These are phyloP conservation scores for Trametes cinnabarina DNA, from an alignment of 768 basidiomycete genomes.

Conservation along the genomic window DNA sequence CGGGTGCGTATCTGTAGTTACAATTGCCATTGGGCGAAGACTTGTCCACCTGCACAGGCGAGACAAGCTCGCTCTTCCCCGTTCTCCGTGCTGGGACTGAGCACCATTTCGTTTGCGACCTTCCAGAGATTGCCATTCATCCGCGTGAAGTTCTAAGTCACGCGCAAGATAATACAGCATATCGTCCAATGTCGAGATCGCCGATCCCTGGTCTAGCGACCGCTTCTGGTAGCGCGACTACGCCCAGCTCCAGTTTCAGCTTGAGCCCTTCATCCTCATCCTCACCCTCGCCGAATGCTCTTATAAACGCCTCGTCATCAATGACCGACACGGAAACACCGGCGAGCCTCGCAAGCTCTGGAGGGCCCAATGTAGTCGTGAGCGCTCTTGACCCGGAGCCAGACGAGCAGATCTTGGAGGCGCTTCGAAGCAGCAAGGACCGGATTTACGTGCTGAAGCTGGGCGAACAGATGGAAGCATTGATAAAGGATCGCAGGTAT, in stretches of 20 bases:
- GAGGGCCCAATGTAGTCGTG: constrained; percentile 7
- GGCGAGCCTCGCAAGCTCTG: constrained; percentile 1
- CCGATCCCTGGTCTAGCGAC: constrained; percentile 14
- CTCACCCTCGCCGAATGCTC: constrained; percentile 21
- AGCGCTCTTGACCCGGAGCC: constrained; percentile 42
- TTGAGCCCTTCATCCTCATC: constrained; percentile 13
- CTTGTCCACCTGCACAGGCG: not conserved
- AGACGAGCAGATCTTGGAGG: constrained; percentile 81
- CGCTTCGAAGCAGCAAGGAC: constrained; percentile 85
- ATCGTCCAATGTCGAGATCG: not conserved
- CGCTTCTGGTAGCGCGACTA: constrained; percentile 18
- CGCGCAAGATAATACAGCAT: not conserved
- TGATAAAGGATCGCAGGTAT: constrained; percentile 74
- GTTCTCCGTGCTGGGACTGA: constrained; percentile 22
- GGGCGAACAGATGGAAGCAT: constrained; percentile 80
- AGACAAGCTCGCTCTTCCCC: constrained; percentile 10
- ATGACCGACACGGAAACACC: constrained; percentile 10
- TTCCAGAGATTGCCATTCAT: constrained; percentile 9
- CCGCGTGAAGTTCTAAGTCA: not conserved
- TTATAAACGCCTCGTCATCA: constrained; percentile 11
- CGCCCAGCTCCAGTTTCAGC: constrained; percentile 19
- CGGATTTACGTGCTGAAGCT: constrained; percentile 84
- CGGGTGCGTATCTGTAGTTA: constrained; percentile 22
- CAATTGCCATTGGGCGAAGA: not conserved
- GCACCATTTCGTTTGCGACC: constrained; percentile 10